phyloP scores from a whole-genome alignment of 768 basidiomycete genomes.

The Trametes sanguinea region DNA sequence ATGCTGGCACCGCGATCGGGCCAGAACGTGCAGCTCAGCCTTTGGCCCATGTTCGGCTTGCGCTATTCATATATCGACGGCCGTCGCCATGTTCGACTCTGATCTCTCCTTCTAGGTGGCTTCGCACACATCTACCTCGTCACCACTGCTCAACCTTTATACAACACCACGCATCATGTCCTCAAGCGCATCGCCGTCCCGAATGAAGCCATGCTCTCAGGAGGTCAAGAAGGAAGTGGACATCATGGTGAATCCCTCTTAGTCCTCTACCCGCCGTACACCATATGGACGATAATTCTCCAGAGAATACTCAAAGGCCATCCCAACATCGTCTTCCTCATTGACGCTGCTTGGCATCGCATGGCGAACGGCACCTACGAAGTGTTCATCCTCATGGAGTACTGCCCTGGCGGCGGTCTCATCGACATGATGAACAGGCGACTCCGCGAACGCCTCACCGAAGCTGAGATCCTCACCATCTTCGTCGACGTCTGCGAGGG shows the following conservation, averaged over 20 bases:
- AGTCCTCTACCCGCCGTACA: slow-evolving; percentile 12
- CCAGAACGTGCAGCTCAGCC: neutral
- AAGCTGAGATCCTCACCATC: slow-evolving; percentile 95
- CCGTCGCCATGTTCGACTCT: slow-evolving; percentile 19
- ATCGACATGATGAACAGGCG: slow-evolving; percentile 99
- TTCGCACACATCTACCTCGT: slow-evolving; percentile 99
- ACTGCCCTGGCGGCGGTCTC: slow-evolving; percentile 96
- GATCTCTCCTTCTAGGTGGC: slow-evolving; percentile 61
- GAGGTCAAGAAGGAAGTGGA: slow-evolving; percentile 98
- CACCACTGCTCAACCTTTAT: slow-evolving; percentile 79
- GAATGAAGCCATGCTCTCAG: slow-evolving; percentile 82
- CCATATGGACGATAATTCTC: slow-evolving; percentile 19
- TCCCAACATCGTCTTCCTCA: slow-evolving; percentile 93
- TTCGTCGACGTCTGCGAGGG: slow-evolving; percentile 98
- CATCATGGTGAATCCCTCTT: slow-evolving; percentile 78
- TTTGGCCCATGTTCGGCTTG: neutral
- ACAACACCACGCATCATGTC: slow-evolving; percentile 93
- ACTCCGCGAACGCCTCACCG: slow-evolving; percentile 89
- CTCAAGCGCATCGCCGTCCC: slow-evolving; percentile 95
- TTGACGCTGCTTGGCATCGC: slow-evolving; percentile 91
- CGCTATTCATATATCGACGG: neutral
- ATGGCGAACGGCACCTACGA: slow-evolving; percentile 85
- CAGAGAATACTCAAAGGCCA: slow-evolving; percentile 91
- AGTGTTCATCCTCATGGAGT: slow-evolving; percentile 99
- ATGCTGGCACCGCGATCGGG: neutral